Evolutionary conservation across 768 basidiomycete genomes (phyloP).

Genomic region (Clitopilus hobsonii): DNA sequence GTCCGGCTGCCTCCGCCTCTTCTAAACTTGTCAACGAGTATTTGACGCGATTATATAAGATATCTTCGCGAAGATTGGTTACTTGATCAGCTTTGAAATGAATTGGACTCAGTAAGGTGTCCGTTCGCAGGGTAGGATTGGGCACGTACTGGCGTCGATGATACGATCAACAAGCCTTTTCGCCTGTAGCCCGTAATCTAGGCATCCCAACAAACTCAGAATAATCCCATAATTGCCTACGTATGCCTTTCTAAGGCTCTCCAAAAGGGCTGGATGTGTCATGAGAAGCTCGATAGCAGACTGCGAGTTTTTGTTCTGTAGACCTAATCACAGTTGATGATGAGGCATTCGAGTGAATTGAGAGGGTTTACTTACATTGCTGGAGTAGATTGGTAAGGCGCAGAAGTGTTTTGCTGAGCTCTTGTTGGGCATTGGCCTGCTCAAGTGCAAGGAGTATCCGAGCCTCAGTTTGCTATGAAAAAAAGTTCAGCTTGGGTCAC

Average conservation of each 20-base stretch:
- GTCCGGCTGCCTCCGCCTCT: constrained; percentile 51
- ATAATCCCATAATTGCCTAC: constrained; percentile 91
- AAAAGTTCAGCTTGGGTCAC: constrained; percentile 6
- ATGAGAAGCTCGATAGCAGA: constrained; percentile 84
- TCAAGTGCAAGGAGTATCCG: constrained; percentile 63
- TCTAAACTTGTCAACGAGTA: constrained; percentile 82
- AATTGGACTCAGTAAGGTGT: background rate
- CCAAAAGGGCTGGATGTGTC: constrained; percentile 72
- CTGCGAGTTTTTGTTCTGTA: constrained; percentile 61
- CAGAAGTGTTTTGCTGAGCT: constrained; percentile 68
- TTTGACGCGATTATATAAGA: constrained; percentile 75
- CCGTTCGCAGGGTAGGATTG: background rate
- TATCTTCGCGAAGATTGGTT: constrained; percentile 85
- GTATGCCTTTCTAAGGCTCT: constrained; percentile 85
- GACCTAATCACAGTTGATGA: constrained; percentile 34
- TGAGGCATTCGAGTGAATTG: background rate
- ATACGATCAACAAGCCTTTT: constrained; percentile 89
- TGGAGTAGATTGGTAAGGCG: constrained; percentile 81
- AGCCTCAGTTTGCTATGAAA: constrained; percentile 43
- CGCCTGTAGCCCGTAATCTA: constrained; percentile 81
- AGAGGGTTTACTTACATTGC: constrained; percentile 43
- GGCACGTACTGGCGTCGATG: constrained; percentile 69
- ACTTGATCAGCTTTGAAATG: constrained; percentile 78
- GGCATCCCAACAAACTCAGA: constrained; percentile 85
- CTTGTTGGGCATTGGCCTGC: constrained; percentile 76